Base-by-base conservation (phyloP, 345 rosid genomes). In the Litchi chinensis region DNA sequence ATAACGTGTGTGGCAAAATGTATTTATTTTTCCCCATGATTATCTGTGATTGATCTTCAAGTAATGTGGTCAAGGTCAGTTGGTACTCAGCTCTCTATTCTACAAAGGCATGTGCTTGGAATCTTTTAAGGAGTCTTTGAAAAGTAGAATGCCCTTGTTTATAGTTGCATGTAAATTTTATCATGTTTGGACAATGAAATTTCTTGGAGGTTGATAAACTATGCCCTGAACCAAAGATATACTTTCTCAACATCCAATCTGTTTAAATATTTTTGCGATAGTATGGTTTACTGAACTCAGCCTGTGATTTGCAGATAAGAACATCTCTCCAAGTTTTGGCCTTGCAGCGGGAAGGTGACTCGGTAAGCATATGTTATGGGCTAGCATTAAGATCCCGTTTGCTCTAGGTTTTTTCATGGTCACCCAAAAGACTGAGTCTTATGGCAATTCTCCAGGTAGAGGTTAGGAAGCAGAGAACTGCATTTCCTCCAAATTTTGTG, bases 401-500 rank as follows among this genome's bases (percentile, higher is more conserved):
- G 40, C 69, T 65, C 46, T 44, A 46, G 15, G 54, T 26, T 67
- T 75, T 66, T 54, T 8, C 73, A 19, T n/a, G 43, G 52, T 66
- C 39, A 15, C 10, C 5, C 50, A 60, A 48, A 67, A 56, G 48
- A 19, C 43, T 5, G 39, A 64, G 32, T 77, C 9, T 28, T 24
- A 10, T 59, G 68, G 71, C 40, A 62, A 73, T 70, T 8, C 16
- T 64, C 50, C 90, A 96, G 99, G 94, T 94, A 77, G 86, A 88
- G 68, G 91, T 82, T 65, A 90, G 96, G 83, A 91, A 88, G 85
- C 99, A 96, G 88, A 91, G 94, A 85, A 91, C 99, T 71, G 99
- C 99, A 21, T 96, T 96, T 71, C 98, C 99, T 78, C 99, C 99
- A 1, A 96, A 96, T 79, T 96, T 91, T 81, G 97, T 96, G 70